These are phyloP conservation scores for Aureobasidium namibiae DNA, from an alignment of 2,329 filamentous ascomycete species.

Conservation along the genomic window DNA sequence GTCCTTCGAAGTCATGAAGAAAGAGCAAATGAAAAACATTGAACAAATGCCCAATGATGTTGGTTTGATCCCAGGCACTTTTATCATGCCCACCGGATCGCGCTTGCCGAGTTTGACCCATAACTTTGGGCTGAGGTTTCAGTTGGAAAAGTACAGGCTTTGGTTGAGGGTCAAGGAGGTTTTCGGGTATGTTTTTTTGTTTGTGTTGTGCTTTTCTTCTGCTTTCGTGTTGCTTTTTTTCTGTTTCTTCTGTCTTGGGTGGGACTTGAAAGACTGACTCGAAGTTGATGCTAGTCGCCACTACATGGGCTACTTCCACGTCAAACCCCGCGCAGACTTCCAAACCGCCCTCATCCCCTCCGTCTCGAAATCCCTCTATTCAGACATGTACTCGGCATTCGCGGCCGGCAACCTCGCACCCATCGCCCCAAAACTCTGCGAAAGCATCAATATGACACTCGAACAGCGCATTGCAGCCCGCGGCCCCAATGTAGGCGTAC, in stretches of 20 bases:
- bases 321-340: conserved; percentile 25
- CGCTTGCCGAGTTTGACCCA: conserved; percentile 19
- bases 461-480: conserved; percentile 28
- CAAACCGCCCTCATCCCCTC: conserved; percentile 28
- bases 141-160: conserved; percentile 12
- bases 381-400: conserved; percentile 39
- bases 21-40: conserved; percentile 25
- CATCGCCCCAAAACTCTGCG: conserved; percentile 18
- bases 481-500: conserved; percentile 25
- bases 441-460: conserved; percentile 19
- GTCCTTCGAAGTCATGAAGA: conserved; percentile 30
- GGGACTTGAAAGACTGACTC: too few species aligned
- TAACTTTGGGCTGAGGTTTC: conserved; percentile 8
- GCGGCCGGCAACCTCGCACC: conserved; percentile 30
- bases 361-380: conserved; percentile 35
- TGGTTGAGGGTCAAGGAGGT: conserved; percentile 3
- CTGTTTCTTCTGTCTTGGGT: background rate
- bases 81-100: conserved; percentile 23
- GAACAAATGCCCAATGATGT: conserved; percentile 31
- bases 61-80: conserved; percentile 36
- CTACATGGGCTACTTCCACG: conserved; percentile 18
- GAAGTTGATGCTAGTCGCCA: too few species aligned
- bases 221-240: background rate
- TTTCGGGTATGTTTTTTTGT: background rate
- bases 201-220: background rate